Evolutionary conservation across 2,329 filamentous ascomycete species (phyloP), one percentile per base, ranked within the genome.

Genomic region (Macrophomina pseudophaseolina): DNA sequence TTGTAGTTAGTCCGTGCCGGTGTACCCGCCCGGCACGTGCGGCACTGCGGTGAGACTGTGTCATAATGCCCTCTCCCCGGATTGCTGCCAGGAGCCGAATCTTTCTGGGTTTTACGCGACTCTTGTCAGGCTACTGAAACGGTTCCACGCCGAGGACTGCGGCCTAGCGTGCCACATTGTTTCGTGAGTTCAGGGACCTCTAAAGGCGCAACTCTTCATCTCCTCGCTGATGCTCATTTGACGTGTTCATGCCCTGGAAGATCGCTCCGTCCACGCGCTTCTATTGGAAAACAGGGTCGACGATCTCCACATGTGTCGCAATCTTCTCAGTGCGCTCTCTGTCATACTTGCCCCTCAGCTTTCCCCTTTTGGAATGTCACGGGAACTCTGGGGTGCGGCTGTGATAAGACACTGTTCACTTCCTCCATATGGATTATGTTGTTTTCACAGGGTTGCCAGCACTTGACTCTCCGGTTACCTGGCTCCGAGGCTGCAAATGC

Each of bases 201-300:
- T 54, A 35, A 33, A 38, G 48, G 9, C 9, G 28, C 18, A 51
- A 12, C 14, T 51, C 52, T 14, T 54, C 16, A 28, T 38, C n/a
- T n/a, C n/a, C n/a, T n/a, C n/a, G n/a, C n/a, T n/a, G 52, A 54
- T 38, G 49, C 11, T 44, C 49, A 52, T 52, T 52, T 54, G 51
- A 58, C 53, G 53, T 58, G 35, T 42, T 42, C 35, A 33, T 32
- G 14, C 18, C 53, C 30, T 58, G 35, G 53, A n/a, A 9, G 53
- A 58, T 58, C 53, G 12, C 38, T 40, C 16, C 35, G 35, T 42
- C 4, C 14, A 9, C 16, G 11, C 33, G 14, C 14, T 6, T 16
- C 6, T n/a, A 14, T 33, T 56, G 16, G 52, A 40, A 40, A 2
- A 11, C 16, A 6, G 7, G 42, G 18, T 23, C 38, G 53, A 23